Evolutionary conservation across 495 filamentous ascomycete species (phyloP).

Genomic region (Corynascus novoguineensis): DNA sequence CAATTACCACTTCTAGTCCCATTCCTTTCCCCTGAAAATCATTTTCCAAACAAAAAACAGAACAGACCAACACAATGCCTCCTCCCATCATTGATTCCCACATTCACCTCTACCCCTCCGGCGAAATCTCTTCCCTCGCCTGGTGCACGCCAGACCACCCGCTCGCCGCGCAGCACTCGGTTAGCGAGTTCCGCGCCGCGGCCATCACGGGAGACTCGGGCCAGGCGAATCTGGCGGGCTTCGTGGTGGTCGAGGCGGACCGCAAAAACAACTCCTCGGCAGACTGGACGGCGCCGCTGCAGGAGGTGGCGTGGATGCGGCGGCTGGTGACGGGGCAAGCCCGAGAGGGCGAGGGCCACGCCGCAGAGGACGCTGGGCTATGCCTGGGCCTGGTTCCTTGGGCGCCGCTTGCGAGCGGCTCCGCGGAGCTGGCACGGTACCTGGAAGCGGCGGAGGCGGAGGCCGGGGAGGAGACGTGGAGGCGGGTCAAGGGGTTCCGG

Average conservation of each 20-base stretch:
- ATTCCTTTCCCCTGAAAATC: background rate
- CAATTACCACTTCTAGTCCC: background rate
- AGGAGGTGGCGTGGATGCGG: constrained; percentile 62
- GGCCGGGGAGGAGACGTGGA: constrained; percentile 41
- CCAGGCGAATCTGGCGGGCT: constrained; percentile 49
- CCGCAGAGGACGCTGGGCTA: constrained; percentile 41
- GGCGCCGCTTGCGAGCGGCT: constrained; percentile 67
- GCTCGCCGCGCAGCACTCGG: constrained; percentile 56
- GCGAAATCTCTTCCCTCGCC: constrained; percentile 55
- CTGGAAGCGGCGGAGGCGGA: constrained; percentile 46
- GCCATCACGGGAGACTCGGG: constrained; percentile 20
- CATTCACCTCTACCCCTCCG: constrained; percentile 73
- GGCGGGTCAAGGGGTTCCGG: constrained; percentile 59
- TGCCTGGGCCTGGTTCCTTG: constrained; percentile 70
- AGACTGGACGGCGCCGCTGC: constrained; percentile 52
- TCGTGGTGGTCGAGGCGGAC: constrained; percentile 79
- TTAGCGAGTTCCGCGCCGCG: constrained; percentile 51
- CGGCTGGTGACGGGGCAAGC: constrained; percentile 57
- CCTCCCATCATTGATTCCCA: constrained; percentile 69
- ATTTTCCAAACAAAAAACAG: background rate
- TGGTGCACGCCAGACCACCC: constrained; percentile 58
- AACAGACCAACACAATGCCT: constrained; percentile 2
- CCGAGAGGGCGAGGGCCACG: constrained; percentile 56
- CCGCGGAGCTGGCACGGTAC: constrained; percentile 46
- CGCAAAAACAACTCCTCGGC: constrained; percentile 54